phyloP scores from a whole-genome alignment of 306 rosid genomes.

The Acacia melanoxylon region DNA sequence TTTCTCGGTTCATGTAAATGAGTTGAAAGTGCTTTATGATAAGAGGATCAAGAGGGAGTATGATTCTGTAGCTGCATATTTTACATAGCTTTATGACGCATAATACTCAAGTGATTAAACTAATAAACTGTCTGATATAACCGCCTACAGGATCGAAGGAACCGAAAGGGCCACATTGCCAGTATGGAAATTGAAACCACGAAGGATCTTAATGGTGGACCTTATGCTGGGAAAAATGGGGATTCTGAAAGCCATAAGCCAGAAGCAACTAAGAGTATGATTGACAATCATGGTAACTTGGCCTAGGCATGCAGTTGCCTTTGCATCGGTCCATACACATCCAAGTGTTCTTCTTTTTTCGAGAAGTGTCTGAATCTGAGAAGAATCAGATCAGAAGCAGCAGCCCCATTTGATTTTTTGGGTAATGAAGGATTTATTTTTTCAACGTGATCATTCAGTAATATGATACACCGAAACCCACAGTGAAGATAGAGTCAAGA shows the following conservation, averaged over 20 bases:
- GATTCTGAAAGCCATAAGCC: slow-evolving; percentile 44
- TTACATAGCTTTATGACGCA: slow-evolving; percentile 1
- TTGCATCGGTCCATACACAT: slow-evolving; percentile 35
- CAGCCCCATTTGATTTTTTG: slow-evolving; percentile 24
- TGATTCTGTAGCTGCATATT: neutral
- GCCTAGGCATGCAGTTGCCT: slow-evolving; percentile 32
- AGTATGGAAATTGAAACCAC: slow-evolving; percentile 80
- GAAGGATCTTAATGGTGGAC: slow-evolving; percentile 57
- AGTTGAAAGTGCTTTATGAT: no score
- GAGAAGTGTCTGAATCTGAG: slow-evolving; percentile 19
- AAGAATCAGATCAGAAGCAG: slow-evolving; percentile 41
- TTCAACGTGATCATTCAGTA: slow-evolving; percentile 33
- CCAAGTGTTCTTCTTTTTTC: slow-evolving; percentile 38
- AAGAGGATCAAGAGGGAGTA: no score
- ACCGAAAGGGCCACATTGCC: slow-evolving; percentile 59
- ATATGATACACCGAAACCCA: slow-evolving; percentile 24
- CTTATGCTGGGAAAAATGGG: slow-evolving; percentile 42
- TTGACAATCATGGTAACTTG: slow-evolving; percentile 38
- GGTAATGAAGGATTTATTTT: slow-evolving; percentile 32
- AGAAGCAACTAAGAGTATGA: slow-evolving; percentile 51
- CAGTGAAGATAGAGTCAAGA: slow-evolving; percentile 23
- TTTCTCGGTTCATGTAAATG: no score
- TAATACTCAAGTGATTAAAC: neutral
- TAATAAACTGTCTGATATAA: neutral
- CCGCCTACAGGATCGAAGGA: slow-evolving; percentile 78